A percentile compares a stretch with the other conserved stretches of the same genome.
Conservation (phyloP, 306 rosid genomes). For the Lagenaria siceraria region DNA sequence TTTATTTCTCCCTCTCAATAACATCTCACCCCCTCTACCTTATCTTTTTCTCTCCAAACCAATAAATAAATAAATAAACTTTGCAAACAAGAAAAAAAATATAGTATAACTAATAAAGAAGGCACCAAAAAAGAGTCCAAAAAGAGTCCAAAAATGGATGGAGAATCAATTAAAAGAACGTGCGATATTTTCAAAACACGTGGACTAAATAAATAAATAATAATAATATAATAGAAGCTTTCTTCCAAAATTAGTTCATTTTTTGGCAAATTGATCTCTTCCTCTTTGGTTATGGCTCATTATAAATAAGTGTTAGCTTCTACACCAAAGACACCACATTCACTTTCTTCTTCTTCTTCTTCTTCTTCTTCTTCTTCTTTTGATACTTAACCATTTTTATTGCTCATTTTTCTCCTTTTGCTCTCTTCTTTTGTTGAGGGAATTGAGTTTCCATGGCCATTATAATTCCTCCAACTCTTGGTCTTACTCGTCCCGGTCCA, state of each 20-base stretch:
- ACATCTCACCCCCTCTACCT: too few species aligned
- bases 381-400: too few species aligned
- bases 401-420: slow-evolving; percentile 11
- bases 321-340: slow-evolving; percentile 24
- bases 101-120: too few species aligned
- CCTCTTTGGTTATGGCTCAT: slow-evolving; percentile 8
- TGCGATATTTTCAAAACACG: neutral
- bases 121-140: too few species aligned
- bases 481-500: slow-evolving; percentile 63
- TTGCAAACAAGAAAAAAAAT: too few species aligned
- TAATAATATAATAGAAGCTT: neutral
- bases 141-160: too few species aligned
- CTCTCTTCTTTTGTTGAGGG: slow-evolving; percentile 15
- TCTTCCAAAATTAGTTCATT: neutral
- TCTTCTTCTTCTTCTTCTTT: slow-evolving; percentile 15
- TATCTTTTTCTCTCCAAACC: too few species aligned
- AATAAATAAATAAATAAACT: too few species aligned
- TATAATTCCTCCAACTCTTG: slow-evolving; percentile 59
- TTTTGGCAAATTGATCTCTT: neutral
- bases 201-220: neutral
- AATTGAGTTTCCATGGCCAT: slow-evolving; percentile 48
- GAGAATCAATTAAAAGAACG: too few species aligned
- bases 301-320: slow-evolving; percentile 33
- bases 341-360: neutral
- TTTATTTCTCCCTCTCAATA: too few species aligned